phyloP scores from a whole-genome alignment of 2,329 filamentous ascomycete species.

The Huntiella savannae region DNA sequence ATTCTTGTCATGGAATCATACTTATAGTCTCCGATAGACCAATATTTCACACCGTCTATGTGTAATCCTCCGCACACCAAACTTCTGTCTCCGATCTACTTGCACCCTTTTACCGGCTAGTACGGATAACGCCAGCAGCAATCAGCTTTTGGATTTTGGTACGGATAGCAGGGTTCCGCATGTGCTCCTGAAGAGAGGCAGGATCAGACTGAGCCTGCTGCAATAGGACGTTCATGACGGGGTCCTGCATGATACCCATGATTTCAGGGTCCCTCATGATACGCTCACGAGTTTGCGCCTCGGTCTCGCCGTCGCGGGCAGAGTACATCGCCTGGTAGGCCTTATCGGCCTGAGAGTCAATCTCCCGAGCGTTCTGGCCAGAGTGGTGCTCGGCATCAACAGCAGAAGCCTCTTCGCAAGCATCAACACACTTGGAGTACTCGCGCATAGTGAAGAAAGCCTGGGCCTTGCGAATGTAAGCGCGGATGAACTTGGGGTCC shows the following conservation, averaged over 20 bases:
- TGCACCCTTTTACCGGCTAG: conserved; percentile 30
- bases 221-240: conserved; percentile 92
- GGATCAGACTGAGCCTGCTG: conserved; percentile 93
- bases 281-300: conserved; percentile 85
- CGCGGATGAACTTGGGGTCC: conserved; percentile 81
- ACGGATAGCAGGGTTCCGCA: conserved; percentile 74
- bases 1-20: conserved; percentile 5
- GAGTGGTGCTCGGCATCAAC: conserved; percentile 51
- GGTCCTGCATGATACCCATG: conserved; percentile 79
- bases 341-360: conserved; percentile 87
- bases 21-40: neutral
- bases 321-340: conserved; percentile 78
- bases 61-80: neutral
- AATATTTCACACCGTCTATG: neutral
- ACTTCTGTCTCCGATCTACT: neutral
- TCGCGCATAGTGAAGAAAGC: conserved; percentile 95
- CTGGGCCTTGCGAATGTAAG: conserved; percentile 92
- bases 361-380: conserved; percentile 72
- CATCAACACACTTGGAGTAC: conserved; percentile 86
- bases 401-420: conserved; percentile 59
- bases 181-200: conserved; percentile 84
- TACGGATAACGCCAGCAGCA: conserved; percentile 75
- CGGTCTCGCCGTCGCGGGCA: conserved; percentile 80
- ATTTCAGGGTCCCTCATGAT: conserved; percentile 89
- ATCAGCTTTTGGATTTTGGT: conserved; percentile 90